These are phyloP conservation scores for Saccharomycopsis sp. DNA, from an alignment of 805 yeast species.

Conservation along the genomic window DNA sequence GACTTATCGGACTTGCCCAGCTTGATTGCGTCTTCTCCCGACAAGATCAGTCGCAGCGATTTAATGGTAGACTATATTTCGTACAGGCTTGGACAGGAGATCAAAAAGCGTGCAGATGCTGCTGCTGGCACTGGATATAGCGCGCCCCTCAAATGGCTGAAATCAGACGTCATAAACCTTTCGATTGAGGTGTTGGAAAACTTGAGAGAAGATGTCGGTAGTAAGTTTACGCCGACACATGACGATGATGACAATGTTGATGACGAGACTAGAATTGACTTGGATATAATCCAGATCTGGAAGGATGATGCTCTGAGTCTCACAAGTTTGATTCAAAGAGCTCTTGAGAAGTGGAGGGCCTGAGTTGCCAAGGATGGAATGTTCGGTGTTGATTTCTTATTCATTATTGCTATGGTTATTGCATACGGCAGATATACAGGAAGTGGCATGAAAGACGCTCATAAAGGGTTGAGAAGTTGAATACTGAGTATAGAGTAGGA, in stretches of 20 bases:
- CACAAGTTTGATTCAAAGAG: neutral
- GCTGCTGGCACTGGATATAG: neutral
- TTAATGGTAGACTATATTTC: neutral
- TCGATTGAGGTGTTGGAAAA: slow-evolving; percentile 9
- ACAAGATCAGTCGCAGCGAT: neutral
- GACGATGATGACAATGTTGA: neutral
- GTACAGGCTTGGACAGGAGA: neutral
- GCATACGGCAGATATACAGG: no score
- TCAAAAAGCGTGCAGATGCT: neutral
- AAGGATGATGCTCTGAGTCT: slow-evolving; percentile 5
- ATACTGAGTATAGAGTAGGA: no score
- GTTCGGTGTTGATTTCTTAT: neutral
- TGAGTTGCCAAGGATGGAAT: neutral
- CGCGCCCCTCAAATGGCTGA: neutral
- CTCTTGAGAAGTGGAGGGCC: neutral
- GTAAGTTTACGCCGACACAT: neutral
- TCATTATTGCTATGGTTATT: no score
- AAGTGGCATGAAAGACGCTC: no score
- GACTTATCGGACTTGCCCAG: neutral
- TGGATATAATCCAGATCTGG: slow-evolving; percentile 22
- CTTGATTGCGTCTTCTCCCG: neutral
- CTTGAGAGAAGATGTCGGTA: neutral
- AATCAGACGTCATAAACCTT: slow-evolving; percentile 6
- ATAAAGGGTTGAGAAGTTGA: no score
- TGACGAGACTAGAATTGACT: slow-evolving; percentile 7